phyloP scores from a whole-genome alignment of 2,329 filamentous ascomycete genomes.

The Zymoseptoria crescenta region DNA sequence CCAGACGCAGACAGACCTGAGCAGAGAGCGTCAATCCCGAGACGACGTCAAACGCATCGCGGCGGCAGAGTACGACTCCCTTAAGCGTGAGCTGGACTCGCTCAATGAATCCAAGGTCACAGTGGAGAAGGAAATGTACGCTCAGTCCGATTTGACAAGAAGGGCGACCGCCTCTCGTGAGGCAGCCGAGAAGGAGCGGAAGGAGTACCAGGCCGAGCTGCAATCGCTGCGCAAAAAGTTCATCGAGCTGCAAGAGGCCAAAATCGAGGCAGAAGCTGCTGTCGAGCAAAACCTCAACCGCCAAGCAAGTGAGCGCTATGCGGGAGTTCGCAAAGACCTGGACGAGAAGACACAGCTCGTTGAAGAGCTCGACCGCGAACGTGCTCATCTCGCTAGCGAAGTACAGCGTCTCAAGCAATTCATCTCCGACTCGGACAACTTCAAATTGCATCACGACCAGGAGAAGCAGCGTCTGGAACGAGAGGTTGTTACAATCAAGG shows the following conservation, averaged over 20 bases:
- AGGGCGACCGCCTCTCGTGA: conserved; percentile 74
- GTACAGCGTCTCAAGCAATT: conserved; percentile 80
- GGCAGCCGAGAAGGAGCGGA: conserved; percentile 76
- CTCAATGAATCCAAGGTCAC: conserved; percentile 93
- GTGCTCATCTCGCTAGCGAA: conserved; percentile 65
- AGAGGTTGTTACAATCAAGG: conserved; percentile 84
- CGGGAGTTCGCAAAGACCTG: conserved; percentile 68
- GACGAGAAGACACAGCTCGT: conserved; percentile 70
- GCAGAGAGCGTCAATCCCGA: conserved; percentile 82
- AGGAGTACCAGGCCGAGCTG: conserved; percentile 80
- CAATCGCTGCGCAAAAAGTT: conserved; percentile 76
- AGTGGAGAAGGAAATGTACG: conserved; percentile 96
- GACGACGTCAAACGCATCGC: conserved; percentile 87
- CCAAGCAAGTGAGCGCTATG: conserved; percentile 71
- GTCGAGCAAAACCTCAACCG: conserved; percentile 73
- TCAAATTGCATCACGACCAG: conserved; percentile 83
- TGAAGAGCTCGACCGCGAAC: conserved; percentile 72
- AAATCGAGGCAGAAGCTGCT: conserved; percentile 70
- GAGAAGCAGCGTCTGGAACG: conserved; percentile 88
- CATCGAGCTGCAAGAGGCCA: conserved; percentile 75
- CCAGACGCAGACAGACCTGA: conserved; percentile 78
- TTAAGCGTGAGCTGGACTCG: conserved; percentile 77
- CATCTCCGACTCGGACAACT: conserved; percentile 82
- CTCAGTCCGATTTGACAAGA: conserved; percentile 83
- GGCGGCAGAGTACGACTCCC: conserved; percentile 74